Evolutionary conservation across 768 basidiomycete species (phyloP), one percentile per base, ranked within the genome.

Genomic region (Amanita molliuscula): DNA sequence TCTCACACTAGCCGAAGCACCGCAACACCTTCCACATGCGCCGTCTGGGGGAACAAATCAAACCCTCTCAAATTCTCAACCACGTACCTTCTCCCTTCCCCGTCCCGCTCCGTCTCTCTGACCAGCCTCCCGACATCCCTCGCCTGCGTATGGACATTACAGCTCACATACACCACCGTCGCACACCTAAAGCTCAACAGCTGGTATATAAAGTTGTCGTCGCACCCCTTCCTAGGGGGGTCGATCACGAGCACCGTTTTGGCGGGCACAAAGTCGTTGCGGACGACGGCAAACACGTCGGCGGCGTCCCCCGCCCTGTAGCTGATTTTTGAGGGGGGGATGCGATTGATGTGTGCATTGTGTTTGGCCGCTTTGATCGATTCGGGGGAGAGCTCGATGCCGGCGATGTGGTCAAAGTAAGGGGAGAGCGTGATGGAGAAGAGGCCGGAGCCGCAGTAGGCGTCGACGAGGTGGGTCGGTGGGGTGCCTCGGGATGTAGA

Each of bases 21-120:
- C 5, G 84, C 83, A 10, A 90, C 81, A 49, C 78, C 78, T 67
- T 97, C 92, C 7, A 95, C 90, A 71, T 97, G 94, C 10, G 88
- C 86, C 21, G 92, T 95, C 72, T 97, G 93, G 6, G 95, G 91
- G 70, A 98, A 99, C 48, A 99, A 61, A 70, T 98, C 95, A 56
- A 96, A 90, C 31, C 92, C 94, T 53, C 87, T 66, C 58, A 96
- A 56, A 57, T 82, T 88, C 67, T 93, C 88, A 59, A 99, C 57
- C 54, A 77, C 72, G 66, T 96, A 99, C 58, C 67, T 70, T 58
- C 64, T 68, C 57, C 61, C 62, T 51, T 56, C 68, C 36, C 55
- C 69, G 42, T 64, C 67, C 42, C 56, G 67, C 48, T 61, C 67
- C 41, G 62, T 69, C 56, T 66, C 65, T 53, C 73, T 75, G 61